Evolutionary conservation across 352 stramenopile species (phyloP).

Genomic region (Globisporangium cederbergense): DNA sequence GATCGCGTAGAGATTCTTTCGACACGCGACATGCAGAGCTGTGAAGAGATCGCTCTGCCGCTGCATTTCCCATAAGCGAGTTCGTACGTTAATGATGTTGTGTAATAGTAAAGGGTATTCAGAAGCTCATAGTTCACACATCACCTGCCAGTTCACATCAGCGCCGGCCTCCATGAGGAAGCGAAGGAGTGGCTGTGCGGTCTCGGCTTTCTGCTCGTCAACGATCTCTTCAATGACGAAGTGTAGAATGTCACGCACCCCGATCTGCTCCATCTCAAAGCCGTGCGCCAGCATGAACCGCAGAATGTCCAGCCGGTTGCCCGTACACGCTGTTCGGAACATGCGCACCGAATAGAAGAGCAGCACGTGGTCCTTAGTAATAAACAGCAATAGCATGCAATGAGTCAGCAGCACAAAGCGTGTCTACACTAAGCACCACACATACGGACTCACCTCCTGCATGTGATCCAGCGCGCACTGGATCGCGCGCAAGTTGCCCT

Average conservation of each 20-base stretch:
- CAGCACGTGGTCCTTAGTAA: conserved; percentile 36
- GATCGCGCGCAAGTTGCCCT: conserved; percentile 50
- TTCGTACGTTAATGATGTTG: background rate
- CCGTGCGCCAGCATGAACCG: conserved; percentile 61
- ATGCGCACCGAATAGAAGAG: conserved; percentile 66
- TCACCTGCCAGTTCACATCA: conserved; percentile 73
- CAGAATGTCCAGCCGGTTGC: conserved; percentile 49
- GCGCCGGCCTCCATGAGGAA: conserved; percentile 61
- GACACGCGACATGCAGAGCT: conserved; percentile 61
- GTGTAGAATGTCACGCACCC: conserved; percentile 54
- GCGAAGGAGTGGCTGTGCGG: conserved; percentile 45
- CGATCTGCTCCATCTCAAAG: conserved; percentile 58
- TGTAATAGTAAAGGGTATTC: too few relatives aligned
- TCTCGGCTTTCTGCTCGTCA: conserved; percentile 28
- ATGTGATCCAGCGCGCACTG: conserved; percentile 44
- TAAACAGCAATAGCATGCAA: background rate
- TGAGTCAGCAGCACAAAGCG: background rate
- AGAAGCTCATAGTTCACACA: too few relatives aligned
- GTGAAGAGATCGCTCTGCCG: conserved; percentile 57
- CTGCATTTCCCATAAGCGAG: conserved; percentile 9
- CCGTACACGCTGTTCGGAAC: conserved; percentile 55
- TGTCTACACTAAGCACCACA: background rate
- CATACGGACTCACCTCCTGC: conserved; percentile 24
- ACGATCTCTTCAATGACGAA: conserved; percentile 35
- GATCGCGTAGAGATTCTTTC: conserved; percentile 55